Conservation (phyloP, 1,284 basidiomycete genomes). For the Naganishia sp. region DNA sequence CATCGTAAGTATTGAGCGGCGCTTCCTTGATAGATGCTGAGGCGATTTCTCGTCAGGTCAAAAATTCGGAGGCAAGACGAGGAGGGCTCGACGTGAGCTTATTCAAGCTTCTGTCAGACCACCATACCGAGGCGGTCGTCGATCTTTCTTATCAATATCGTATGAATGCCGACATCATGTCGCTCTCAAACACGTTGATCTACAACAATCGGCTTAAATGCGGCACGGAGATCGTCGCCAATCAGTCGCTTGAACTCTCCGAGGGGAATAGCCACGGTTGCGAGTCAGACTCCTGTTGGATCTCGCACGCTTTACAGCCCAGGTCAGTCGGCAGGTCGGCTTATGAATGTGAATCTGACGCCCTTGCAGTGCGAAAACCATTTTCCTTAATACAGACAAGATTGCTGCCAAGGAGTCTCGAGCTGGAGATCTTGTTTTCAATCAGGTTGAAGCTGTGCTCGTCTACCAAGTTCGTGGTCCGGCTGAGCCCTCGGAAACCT, state of each 20-base stretch:
- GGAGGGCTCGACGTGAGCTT: constrained; percentile 87
- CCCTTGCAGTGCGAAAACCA: constrained; percentile 68
- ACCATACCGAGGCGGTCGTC: constrained; percentile 78
- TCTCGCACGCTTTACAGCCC: constrained; percentile 66
- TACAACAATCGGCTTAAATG: constrained; percentile 78
- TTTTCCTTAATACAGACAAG: constrained; percentile 89
- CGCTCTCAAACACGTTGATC: constrained; percentile 83
- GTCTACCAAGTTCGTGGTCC: constrained; percentile 51
- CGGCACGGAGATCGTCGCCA: constrained; percentile 71
- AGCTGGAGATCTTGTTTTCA: constrained; percentile 86
- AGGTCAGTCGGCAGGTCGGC: constrained; percentile 55
- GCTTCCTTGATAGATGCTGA: not conserved
- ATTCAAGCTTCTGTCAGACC: constrained; percentile 82
- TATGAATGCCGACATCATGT: constrained; percentile 97
- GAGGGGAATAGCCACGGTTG: constrained; percentile 25
- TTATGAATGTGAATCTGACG: not conserved
- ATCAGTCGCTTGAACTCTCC: constrained; percentile 63
- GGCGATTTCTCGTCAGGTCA: constrained; percentile 61
- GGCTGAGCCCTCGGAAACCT: constrained; percentile 45
- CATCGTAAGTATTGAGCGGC: constrained; percentile 60
- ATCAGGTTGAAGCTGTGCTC: constrained; percentile 70
- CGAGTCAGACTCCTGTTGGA: constrained; percentile 64
- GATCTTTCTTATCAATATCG: constrained; percentile 87
- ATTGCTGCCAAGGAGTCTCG: constrained; percentile 75
- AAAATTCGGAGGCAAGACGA: constrained; percentile 72